Evolutionary conservation across 345 rosid species (phyloP).

Genomic region (Clausena lansium): DNA sequence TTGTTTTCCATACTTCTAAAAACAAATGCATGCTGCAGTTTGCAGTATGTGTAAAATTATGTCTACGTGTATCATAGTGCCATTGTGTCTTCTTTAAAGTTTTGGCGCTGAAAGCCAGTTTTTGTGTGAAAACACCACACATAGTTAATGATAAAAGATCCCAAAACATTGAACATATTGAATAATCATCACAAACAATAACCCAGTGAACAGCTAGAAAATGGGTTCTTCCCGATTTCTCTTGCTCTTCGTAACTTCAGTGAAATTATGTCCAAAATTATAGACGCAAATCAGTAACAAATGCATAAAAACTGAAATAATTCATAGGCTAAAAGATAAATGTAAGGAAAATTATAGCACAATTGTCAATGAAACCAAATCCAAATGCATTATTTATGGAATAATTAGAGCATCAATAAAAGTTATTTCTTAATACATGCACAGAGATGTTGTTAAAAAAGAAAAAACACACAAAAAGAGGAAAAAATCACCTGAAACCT

Average conservation of each 20-base stretch:
- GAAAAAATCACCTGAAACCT: constrained; percentile 33
- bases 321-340: neutral
- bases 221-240: neutral
- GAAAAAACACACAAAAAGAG: too few species aligned
- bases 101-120: neutral
- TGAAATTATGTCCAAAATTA: neutral
- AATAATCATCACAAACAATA: neutral
- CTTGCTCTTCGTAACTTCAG: neutral
- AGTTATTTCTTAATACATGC: neutral
- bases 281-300: neutral
- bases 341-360: neutral
- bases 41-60: neutral
- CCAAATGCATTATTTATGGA: neutral
- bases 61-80: neutral
- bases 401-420: neutral
- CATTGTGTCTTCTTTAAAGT: neutral
- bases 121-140: neutral
- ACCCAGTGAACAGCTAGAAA: neutral
- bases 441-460: neutral
- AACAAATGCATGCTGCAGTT: neutral
- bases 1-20: neutral
- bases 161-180: neutral
- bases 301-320: neutral
- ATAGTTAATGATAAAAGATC: neutral
- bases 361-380: neutral